Conservation (phyloP, 1,284 basidiomycete species). For the Thecaphora thlaspeos region DNA sequence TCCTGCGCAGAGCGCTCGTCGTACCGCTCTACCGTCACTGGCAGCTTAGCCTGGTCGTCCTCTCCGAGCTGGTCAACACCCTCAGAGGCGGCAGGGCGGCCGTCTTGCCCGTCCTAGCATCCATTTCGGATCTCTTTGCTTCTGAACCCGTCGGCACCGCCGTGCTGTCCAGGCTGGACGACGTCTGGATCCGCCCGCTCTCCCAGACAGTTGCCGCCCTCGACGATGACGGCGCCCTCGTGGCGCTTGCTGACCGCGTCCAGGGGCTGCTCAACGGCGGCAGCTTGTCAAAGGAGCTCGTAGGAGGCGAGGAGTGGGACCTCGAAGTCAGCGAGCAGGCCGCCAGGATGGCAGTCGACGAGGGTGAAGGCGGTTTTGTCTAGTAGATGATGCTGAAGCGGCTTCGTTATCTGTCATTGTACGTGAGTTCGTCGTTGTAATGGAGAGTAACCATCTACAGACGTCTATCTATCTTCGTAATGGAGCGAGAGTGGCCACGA, state of each 20-base stretch:
- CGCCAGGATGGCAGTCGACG: conserved; percentile 15
- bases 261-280: conserved; percentile 1
- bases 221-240: conserved; percentile 3
- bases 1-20: conserved; percentile 15
- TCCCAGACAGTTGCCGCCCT: neutral
- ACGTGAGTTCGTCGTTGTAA: no score
- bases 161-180: conserved; percentile 11
- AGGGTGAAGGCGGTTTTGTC: conserved; percentile 35
- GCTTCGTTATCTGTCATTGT: neutral
- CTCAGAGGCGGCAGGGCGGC: conserved; percentile 7
- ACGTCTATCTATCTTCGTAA: no score
- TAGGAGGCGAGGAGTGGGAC: conserved; percentile 26
- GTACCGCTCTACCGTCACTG: conserved; percentile 31
- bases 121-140: no score
- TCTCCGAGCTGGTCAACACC: conserved; percentile 7
- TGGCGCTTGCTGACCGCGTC: conserved; percentile 2
- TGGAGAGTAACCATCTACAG: no score
- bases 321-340: conserved; percentile 21
- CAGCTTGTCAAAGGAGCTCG: conserved; percentile 8
- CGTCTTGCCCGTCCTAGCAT: conserved; percentile 6
- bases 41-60: conserved; percentile 13
- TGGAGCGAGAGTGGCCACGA: no score
- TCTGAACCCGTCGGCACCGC: neutral
- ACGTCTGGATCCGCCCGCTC: conserved; percentile 11
- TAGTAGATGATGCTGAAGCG: neutral